phyloP scores from a whole-genome alignment of 768 basidiomycete genomes.

The Exsudoporus frostii region DNA sequence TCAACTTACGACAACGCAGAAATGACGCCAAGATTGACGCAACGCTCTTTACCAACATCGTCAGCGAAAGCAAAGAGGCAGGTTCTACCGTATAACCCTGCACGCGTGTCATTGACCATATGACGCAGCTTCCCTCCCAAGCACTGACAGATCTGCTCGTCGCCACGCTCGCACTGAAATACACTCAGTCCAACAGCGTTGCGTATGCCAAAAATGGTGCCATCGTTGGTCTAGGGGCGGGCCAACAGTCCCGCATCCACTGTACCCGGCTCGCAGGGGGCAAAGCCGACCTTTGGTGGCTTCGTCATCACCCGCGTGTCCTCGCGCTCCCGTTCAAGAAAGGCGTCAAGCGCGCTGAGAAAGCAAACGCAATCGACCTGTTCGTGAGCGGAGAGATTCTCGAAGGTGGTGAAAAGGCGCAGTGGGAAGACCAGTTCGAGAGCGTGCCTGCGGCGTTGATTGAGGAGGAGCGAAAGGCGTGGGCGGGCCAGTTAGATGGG shows the following conservation, averaged over 20 bases:
- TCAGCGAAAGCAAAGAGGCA: conserved; percentile 84
- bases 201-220: conserved; percentile 91
- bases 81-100: conserved; percentile 19
- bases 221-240: conserved; percentile 93
- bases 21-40: conserved; percentile 88
- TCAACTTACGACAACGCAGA: conserved; percentile 83
- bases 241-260: conserved; percentile 98
- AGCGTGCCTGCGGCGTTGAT: conserved; percentile 61
- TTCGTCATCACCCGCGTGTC: conserved; percentile 93
- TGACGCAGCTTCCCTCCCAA: conserved; percentile 59
- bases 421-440: conserved; percentile 91
- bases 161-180: conserved; percentile 94
- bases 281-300: conserved; percentile 99
- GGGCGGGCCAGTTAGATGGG: conserved; percentile 70
- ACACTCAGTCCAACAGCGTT: conserved; percentile 99
- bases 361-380: conserved; percentile 96
- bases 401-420: conserved; percentile 83
- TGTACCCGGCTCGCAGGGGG: conserved; percentile 96
- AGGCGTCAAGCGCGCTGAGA: conserved; percentile 95
- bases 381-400: conserved; percentile 89
- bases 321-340: conserved; percentile 94
- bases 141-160: conserved; percentile 92
- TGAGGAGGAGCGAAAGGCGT: conserved; percentile 68
- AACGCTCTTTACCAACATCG: conserved; percentile 80
- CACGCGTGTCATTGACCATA: neutral